These are phyloP conservation scores for Mytilinidion resinicola DNA, from an alignment of 495 filamentous ascomycete species.

Conservation along the genomic window DNA sequence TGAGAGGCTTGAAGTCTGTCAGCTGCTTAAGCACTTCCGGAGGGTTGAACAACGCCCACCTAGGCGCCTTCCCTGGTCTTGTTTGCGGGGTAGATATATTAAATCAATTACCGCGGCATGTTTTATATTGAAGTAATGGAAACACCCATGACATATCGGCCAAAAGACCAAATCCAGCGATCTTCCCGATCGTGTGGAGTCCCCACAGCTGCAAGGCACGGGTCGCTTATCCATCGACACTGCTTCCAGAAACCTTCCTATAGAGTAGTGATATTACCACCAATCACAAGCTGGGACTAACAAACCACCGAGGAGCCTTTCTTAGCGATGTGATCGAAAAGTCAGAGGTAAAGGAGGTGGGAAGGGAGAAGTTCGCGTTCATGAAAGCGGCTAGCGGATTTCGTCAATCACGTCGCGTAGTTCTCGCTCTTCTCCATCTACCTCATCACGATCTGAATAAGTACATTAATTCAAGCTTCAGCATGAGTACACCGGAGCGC, in stretches of 20 bases:
- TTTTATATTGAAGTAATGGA: not conserved
- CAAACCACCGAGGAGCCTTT: not conserved
- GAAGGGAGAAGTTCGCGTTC: too few species aligned
- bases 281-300: not conserved
- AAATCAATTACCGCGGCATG: not conserved
- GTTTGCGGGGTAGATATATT: slow-evolving; percentile 1
- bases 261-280: not conserved
- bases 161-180: not conserved
- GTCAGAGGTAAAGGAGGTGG: not conserved
- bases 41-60: not conserved
- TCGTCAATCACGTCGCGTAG: too few species aligned
- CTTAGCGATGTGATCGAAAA: not conserved
- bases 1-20: not conserved
- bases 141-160: not conserved
- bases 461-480: too few species aligned
- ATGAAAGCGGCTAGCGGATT: too few species aligned
- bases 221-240: slow-evolving; percentile 1
- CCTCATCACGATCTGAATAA: too few species aligned
- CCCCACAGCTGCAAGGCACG: slow-evolving; percentile 1
- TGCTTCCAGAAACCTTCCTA: not conserved
- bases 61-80: not conserved
- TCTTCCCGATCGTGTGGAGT: not conserved
- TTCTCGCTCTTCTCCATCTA: too few species aligned
- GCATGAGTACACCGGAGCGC: too few species aligned
- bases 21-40: not conserved